phyloP scores from a whole-genome alignment of 1,284 basidiomycete genomes.

The Ceratorhiza oryzae-sativae region DNA sequence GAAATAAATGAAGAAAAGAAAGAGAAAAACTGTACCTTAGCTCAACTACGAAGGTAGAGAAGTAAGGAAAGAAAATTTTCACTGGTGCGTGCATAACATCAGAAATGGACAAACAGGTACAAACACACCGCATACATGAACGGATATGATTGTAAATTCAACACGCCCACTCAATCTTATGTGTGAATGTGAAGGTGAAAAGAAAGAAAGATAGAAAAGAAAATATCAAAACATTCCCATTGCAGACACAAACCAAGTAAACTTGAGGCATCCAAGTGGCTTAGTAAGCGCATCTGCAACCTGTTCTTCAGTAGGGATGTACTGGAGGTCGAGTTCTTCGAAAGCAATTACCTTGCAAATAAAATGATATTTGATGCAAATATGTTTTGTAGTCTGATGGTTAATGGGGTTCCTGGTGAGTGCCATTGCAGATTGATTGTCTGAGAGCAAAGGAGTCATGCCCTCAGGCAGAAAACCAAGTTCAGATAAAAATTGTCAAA shows the following conservation, averaged over 20 bases:
- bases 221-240: neutral
- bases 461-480: slow-evolving; percentile 3
- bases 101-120: neutral
- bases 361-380: slow-evolving; percentile 47
- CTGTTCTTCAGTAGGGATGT: slow-evolving; percentile 50
- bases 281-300: slow-evolving; percentile 57
- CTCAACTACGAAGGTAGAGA: neutral
- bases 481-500: slow-evolving; percentile 42
- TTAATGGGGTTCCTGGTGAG: slow-evolving; percentile 45
- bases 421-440: slow-evolving; percentile 47
- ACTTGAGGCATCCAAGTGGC: slow-evolving; percentile 44
- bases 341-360: slow-evolving; percentile 48
- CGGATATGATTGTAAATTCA: neutral
- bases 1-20: neutral
- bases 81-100: neutral
- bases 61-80: neutral
- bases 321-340: slow-evolving; percentile 48
- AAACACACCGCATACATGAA: neutral
- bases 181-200: neutral
- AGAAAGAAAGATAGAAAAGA: no score
- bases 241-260: neutral
- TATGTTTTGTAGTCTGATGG: slow-evolving; percentile 48
- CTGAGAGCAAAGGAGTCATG: slow-evolving; percentile 41
- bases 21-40: neutral
- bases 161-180: neutral